Evolutionary conservation across 31 red algal species (phyloP).

Genomic region (Asparagopsis taxiformis): DNA sequence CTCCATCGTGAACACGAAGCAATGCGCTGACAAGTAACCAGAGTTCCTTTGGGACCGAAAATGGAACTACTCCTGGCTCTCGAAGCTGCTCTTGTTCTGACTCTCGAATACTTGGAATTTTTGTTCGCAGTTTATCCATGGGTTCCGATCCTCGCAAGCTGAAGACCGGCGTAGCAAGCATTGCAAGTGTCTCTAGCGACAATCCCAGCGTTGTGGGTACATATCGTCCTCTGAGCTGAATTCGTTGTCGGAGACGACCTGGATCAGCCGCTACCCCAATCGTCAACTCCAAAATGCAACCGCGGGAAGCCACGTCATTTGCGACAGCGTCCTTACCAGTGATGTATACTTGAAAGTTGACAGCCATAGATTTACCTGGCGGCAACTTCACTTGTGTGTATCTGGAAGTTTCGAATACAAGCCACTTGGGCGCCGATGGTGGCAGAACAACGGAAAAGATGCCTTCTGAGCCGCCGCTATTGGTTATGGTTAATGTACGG

Average conservation of each 20-base stretch:
- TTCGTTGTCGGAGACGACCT: constrained; percentile 16
- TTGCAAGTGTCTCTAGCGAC: constrained; percentile 49
- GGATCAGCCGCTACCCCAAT: constrained; percentile 23
- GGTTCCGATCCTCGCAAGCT: constrained; percentile 3
- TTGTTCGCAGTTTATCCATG: not conserved
- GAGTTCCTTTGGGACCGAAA: constrained; percentile 60
- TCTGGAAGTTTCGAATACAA: constrained; percentile 27
- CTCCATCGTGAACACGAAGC: constrained; percentile 17
- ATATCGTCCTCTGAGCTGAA: constrained; percentile 33
- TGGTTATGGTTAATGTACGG: constrained; percentile 13
- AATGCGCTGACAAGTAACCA: constrained; percentile 77
- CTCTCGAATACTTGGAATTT: constrained; percentile 3
- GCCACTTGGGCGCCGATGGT: constrained; percentile 16
- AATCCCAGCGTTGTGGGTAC: constrained; percentile 60
- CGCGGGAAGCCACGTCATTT: constrained; percentile 11
- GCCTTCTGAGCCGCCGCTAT: constrained; percentile 16
- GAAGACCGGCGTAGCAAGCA: constrained; percentile 39
- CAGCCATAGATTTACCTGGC: constrained; percentile 18
- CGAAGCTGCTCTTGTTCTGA: constrained; percentile 7
- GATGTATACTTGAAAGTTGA: constrained; percentile 20
- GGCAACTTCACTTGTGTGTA: constrained; percentile 29
- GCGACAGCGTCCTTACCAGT: constrained; percentile 34
- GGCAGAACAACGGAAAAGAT: constrained; percentile 2
- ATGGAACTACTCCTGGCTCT: constrained; percentile 26
- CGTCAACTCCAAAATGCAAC: constrained; percentile 21